Evolutionary conservation across 306 rosid species (phyloP), one percentile per base, ranked within the genome.

Genomic region (Hippophae rhamnoides): DNA sequence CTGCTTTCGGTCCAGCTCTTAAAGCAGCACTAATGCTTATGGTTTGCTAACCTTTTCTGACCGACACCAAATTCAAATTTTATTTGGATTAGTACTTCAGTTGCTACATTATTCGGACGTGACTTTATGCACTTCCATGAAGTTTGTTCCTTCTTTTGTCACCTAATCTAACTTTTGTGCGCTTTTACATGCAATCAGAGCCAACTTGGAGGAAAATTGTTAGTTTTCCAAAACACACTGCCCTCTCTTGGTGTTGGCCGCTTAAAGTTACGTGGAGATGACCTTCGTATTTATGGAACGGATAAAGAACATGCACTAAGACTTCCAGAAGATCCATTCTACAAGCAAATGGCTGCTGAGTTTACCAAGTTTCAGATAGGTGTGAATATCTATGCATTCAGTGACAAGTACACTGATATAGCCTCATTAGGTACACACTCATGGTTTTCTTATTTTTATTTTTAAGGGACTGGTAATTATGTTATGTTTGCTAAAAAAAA

Each of bases 281-380:
- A 93, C 76, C 73, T 74, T 66, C 99, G 86, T 70, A 88, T 79
- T 68, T 93, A 88, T 64, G 99, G 99, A 55, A 86, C 99, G 10
- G 99, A 93, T 74, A 93, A 86, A 79, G 99, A 93, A 67, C 89
- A 88, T 68, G 75, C 69, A 43, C 63, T 84, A 60, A 86, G 99
- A 73, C 67, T 88, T 64, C 95, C 99, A 0, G 97, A 93, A 75
- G 99, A 93, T 80, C 99, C 95, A 58, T 86, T 89, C 70, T 93
- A 93, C 83, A 93, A 93, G 81, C 99, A 93, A 72, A 88, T 93
- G 99, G 99, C 99, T 67, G 99, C 99, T 45, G 99, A 93, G 75
- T 84, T 93, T 74, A 82, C 95, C 45, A 93, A 93, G 74, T 82
- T 67, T 81, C 99, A 93, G 75, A 93, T 93, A 69, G 89, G 88